Conservation (phyloP, 306 rosid species). For the Canavalia ensiformis region DNA sequence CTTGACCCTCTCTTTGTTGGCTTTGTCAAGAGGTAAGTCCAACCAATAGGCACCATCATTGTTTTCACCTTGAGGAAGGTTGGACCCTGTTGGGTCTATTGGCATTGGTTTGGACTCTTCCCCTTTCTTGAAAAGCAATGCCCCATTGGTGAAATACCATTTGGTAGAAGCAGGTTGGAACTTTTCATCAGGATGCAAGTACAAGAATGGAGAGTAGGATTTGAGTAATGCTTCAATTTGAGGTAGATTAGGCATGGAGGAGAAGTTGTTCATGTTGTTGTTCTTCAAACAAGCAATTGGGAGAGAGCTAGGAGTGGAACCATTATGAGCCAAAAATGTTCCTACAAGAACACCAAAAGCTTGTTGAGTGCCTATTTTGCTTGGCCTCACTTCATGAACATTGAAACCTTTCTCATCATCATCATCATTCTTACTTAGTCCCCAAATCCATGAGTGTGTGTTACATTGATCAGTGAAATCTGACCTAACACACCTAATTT, state of each 20-base stretch:
- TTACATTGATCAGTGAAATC: constrained; percentile 50
- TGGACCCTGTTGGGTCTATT: constrained; percentile 45
- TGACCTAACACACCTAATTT: constrained; percentile 48
- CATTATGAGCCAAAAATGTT: constrained; percentile 47
- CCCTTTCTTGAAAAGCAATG: constrained; percentile 47
- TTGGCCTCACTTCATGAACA: constrained; percentile 48
- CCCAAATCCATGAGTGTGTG: constrained; percentile 53
- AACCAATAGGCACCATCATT: constrained; percentile 52
- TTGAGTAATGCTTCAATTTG: constrained; percentile 46
- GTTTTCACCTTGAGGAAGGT: constrained; percentile 49
- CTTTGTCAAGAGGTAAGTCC: constrained; percentile 45
- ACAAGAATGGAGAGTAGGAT: constrained; percentile 48
- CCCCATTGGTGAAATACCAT: constrained; percentile 54
- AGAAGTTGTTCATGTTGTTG: constrained; percentile 10
- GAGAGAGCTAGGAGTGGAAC: constrained; percentile 30
- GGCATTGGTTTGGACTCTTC: constrained; percentile 47
- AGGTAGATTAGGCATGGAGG: constrained; percentile 45
- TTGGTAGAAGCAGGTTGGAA: constrained; percentile 42
- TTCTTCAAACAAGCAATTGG: constrained; percentile 52
- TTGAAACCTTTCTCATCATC: constrained; percentile 48
- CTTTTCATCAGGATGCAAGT: constrained; percentile 48
- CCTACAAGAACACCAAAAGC: constrained; percentile 51
- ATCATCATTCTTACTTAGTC: constrained; percentile 23
- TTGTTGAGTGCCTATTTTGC: constrained; percentile 44
- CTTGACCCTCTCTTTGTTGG: constrained; percentile 44